Percentiles rank a stretch among this genome's conserved stretches.
Conservation (phyloP, 2,329 filamentous ascomycete species). For the Pseudogymnoascus sp. region DNA sequence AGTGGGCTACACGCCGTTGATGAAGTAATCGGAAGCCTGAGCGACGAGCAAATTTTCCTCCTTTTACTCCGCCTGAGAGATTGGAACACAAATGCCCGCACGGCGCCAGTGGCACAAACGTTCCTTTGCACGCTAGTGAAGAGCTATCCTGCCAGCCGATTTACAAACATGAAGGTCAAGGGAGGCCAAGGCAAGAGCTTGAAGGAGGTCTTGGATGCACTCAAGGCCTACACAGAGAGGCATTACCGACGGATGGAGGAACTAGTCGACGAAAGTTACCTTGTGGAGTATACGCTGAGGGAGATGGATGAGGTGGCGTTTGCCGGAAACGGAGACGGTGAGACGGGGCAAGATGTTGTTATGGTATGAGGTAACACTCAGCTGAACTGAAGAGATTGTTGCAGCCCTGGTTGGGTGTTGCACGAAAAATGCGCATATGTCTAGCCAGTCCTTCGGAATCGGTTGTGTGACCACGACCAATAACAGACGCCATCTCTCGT, state of each 20-base stretch:
- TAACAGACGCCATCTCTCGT: background rate
- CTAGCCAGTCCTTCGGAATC: background rate
- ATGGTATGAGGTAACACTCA: conserved; percentile 7
- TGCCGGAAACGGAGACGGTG: conserved; percentile 14
- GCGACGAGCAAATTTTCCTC: conserved; percentile 76
- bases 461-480: background rate
- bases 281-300: conserved; percentile 84
- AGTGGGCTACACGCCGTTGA: conserved; percentile 66
- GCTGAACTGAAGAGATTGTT: background rate
- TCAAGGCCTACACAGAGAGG: conserved; percentile 83
- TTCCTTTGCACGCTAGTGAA: conserved; percentile 73
- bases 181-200: conserved; percentile 53
- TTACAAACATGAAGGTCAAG: conserved; percentile 60
- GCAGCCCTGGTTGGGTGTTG: background rate
- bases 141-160: conserved; percentile 68
- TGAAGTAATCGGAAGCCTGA: conserved; percentile 68
- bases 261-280: conserved; percentile 84
- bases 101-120: conserved; percentile 74
- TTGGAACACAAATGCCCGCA: conserved; percentile 95
- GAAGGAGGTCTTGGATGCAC: conserved; percentile 77
- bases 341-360: conserved; percentile 4
- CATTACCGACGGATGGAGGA: conserved; percentile 89
- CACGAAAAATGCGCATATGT: background rate
- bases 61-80: conserved; percentile 77
- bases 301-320: conserved; percentile 65